Evolutionary conservation across 768 basidiomycete genomes (phyloP), one percentile per base, ranked within the genome.

Genomic region (Rhizopogon sp.): DNA sequence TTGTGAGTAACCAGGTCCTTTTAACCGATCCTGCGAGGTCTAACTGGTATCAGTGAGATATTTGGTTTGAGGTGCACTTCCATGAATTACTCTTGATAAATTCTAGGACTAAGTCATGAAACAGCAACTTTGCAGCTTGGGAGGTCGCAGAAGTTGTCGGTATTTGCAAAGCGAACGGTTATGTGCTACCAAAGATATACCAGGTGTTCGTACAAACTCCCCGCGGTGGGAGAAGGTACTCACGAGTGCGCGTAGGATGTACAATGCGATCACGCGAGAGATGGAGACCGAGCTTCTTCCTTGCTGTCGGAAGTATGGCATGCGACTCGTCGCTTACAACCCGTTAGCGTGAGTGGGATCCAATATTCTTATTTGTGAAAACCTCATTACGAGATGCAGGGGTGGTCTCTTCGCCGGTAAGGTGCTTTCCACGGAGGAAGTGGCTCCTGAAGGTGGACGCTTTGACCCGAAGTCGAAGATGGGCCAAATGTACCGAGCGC

Each of bases 381-480:
- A 43, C 11, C 39, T 35, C 8, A 5, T 41, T 22, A 39, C 20
- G 29, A 29, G 5, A 41, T 6, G 14, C 40, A 76, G 73, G 2
- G 82, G 82, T 7, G 83, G 83, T 0, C 76, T 83, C 56, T 79
- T 84, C 56, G 81, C 83, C 0, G 82, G 81, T 0, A 78, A 81
- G 55, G 73, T 83, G 50, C 60, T 59, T 8, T 74, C 74, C 1
- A 42, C 62, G 0, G 61, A 66, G n/a, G 72, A 68, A 6, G 43
- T 17, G 9, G 67, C 64, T 8, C 67, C 72, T 0, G 60, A 67
- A 10, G 73, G 71, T 2, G 73, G 77, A 37, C 74, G 76, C 3
- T 81, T 80, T 60, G 74, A 77, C 52, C 66, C 68, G 2, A 58
- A 50, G 31, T 68, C 66, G 43, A 45, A 45, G 40, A 66, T 74